A percentile compares a stretch with the other conserved stretches of the same genome.
These are phyloP conservation scores for Calocybe gambosa DNA, from an alignment of 1,284 basidiomycete genomes.

Conservation along the genomic window DNA sequence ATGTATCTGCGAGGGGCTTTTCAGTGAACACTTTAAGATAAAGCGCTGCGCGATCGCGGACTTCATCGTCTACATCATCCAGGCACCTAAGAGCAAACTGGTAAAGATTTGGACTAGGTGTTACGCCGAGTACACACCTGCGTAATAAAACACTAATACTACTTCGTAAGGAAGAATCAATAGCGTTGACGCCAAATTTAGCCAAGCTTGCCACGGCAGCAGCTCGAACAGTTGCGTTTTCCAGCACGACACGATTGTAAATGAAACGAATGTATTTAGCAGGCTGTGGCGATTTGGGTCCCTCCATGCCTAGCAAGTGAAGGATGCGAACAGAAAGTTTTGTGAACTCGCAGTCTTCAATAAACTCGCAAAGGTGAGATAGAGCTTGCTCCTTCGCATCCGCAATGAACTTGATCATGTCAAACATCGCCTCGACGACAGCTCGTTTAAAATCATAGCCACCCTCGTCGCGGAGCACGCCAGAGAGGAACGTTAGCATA, in stretches of 20 bases:
- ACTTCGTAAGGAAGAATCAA: conserved; percentile 74
- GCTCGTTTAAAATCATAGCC: conserved; percentile 99
- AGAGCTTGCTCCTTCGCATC: conserved; percentile 97
- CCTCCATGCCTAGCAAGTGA: conserved; percentile 92
- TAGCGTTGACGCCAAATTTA: conserved; percentile 91
- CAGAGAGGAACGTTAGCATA: conserved; percentile 93
- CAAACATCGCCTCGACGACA: conserved; percentile 98
- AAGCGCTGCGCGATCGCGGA: conserved; percentile 94
- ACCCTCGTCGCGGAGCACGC: conserved; percentile 93
- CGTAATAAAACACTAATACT: conserved; percentile 85
- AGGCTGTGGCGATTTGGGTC: conserved; percentile 91
- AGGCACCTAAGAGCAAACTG: conserved; percentile 64
- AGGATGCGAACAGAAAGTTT: conserved; percentile 97
- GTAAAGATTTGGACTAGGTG: conserved; percentile 1
- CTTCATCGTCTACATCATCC: conserved; percentile 99
- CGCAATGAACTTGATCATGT: conserved; percentile 98
- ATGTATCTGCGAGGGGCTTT: conserved; percentile 74
- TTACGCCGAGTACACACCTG: conserved; percentile 41
- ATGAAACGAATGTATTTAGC: conserved; percentile 99
- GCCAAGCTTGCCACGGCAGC: conserved; percentile 93
- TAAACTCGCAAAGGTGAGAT: conserved; percentile 99
- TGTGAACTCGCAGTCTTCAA: conserved; percentile 99
- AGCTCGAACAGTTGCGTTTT: conserved; percentile 97
- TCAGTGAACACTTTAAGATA: conserved; percentile 86
- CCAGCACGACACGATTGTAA: conserved; percentile 98